Base-by-base conservation (phyloP, 768 basidiomycete genomes). In the Boletus sp. region DNA sequence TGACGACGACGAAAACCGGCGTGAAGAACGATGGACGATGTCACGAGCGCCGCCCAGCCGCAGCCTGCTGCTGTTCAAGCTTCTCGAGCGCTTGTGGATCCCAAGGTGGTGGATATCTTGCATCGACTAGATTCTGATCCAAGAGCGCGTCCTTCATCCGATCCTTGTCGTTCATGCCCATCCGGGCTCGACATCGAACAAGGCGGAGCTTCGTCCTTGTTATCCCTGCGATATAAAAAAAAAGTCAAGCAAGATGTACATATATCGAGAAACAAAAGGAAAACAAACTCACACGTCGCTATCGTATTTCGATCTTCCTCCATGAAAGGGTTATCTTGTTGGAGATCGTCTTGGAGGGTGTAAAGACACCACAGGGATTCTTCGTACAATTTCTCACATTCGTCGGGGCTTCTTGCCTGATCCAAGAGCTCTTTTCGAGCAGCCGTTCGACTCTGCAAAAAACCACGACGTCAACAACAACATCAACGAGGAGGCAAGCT, bases 331-430 rank as follows among this genome's bases (percentile, higher is more conserved):
- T 91, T 93, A 14, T 85, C 88, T 9, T 78, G 82, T 68, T 92
- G 88, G 2, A 93, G 76, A 63, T 96, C 90, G 66, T 98, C 97
- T 67, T 94, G 87, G 8, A 98, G 77, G 0, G 93, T 89, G 59
- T 94, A 91, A 30, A 98, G 77, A 67, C 94, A 90, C 93, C 93
- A 97, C 8, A 98, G 70, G 0, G 93, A 92, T 63, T 93, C 93
- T 64, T 98, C 95, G 71, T 98, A 99, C 35, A 96, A 77, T 68
- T 88, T 89, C 76, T 97, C 93, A 69, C 93, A 95, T 65, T 92
- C 88, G 58, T 88, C 82, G 0, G 89, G 85, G 29, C 81, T 81
- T 41, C 78, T 77, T 37, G 85, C 86, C 65, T 88, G 83, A 65
- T 93, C 91, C 11, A 90, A 74, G 0, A 98, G 79, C 65, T 98